These are phyloP conservation scores for Pythium plurisporium DNA, from an alignment of 352 stramenopile genomes.

Conservation along the genomic window DNA sequence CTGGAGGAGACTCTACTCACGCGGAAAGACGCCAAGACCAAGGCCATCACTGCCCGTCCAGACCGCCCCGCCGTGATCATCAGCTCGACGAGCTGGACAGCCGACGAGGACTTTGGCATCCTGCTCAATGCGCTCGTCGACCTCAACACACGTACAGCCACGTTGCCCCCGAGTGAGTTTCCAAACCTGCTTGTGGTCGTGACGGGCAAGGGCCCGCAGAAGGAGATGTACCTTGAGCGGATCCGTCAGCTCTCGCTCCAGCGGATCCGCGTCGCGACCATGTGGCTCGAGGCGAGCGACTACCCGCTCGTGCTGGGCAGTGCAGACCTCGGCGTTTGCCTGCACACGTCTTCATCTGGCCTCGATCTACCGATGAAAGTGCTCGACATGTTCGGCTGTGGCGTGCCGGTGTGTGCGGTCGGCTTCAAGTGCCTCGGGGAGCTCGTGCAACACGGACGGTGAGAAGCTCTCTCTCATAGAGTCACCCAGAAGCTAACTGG, in stretches of 20 bases:
- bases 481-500: no score
- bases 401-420: constrained; percentile 95
- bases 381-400: constrained; percentile 98
- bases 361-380: constrained; percentile 99
- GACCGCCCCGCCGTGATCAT: constrained; percentile 74
- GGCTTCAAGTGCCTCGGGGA: constrained; percentile 95
- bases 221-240: constrained; percentile 84
- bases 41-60: constrained; percentile 31
- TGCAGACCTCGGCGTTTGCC: constrained; percentile 95
- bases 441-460: constrained; percentile 90
- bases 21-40: constrained; percentile 24
- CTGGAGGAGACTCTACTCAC: constrained; percentile 65
- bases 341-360: constrained; percentile 98
- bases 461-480: no score
- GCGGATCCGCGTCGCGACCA: constrained; percentile 84
- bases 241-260: constrained; percentile 70
- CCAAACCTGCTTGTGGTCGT: constrained; percentile 92
- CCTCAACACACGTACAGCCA: constrained; percentile 54
- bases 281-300: constrained; percentile 96
- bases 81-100: constrained; percentile 98
- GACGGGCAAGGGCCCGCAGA: constrained; percentile 97
- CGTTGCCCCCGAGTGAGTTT: constrained; percentile 38
- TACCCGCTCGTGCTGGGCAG: constrained; percentile 95
- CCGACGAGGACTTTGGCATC: constrained; percentile 99
- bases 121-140: constrained; percentile 90